Conservation (phyloP, 176 grass and related monocot species). For the Rhynchospora breviuscula region DNA sequence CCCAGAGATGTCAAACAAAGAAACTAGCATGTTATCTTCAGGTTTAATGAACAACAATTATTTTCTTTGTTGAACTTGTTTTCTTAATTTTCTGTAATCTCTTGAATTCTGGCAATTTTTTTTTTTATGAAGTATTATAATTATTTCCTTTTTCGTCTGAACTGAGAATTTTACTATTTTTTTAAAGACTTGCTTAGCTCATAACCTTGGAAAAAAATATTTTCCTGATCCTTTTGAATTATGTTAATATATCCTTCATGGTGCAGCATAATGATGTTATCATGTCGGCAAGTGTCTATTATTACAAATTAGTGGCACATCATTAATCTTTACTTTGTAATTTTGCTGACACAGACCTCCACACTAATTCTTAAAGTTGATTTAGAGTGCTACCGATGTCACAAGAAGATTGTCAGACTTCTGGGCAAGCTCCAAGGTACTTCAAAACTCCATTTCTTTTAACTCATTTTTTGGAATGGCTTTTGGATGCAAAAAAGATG, state of each 20-base stretch:
- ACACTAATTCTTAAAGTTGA: conserved; percentile 55
- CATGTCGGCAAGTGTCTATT: not conserved
- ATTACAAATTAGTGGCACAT: not conserved
- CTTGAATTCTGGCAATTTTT: not conserved
- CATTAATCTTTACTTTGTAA: not conserved
- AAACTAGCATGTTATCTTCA: no score
- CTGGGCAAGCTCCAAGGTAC: conserved; percentile 57
- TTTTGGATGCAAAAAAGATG: not conserved
- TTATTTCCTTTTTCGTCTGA: not conserved
- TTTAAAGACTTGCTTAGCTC: no score
- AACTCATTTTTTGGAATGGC: not conserved
- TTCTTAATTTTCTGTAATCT: not conserved
- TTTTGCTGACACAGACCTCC: conserved; percentile 38
- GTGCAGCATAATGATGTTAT: not conserved
- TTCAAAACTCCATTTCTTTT: not conserved
- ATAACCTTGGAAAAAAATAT: not conserved
- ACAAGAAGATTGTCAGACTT: conserved; percentile 50
- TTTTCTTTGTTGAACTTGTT: not conserved
- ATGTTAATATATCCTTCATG: not conserved
- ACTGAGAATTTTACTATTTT: not conserved
- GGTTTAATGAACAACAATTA: not conserved
- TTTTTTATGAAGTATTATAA: not conserved
- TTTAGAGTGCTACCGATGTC: conserved; percentile 50
- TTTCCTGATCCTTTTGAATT: not conserved
- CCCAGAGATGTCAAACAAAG: no score